phyloP scores from a whole-genome alignment of 2,329 filamentous ascomycete species.

The Dendryphion nanum region DNA sequence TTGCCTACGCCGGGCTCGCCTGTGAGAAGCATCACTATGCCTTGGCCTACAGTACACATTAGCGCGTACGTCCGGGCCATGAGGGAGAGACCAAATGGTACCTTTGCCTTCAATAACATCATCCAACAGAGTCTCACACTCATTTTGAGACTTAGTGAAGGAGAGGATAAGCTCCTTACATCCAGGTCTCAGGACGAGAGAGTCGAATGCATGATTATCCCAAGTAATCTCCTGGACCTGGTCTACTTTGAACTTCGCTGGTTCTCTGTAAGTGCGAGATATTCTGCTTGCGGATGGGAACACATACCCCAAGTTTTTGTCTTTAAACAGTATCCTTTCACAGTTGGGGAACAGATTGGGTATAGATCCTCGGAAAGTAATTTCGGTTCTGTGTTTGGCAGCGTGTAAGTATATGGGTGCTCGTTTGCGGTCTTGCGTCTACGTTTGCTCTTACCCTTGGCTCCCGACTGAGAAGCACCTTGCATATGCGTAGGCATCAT shows the following conservation, averaged over 20 bases:
- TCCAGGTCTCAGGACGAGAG: conserved; percentile 24
- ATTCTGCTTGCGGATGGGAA: not conserved
- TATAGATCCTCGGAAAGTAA: conserved; percentile 14
- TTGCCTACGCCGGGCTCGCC: conserved; percentile 23
- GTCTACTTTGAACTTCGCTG: conserved; percentile 22
- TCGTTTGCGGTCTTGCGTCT: not conserved
- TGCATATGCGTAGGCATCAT: not conserved
- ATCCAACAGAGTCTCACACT: conserved; percentile 16
- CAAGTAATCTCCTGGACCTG: conserved; percentile 24
- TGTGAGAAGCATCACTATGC: not conserved
- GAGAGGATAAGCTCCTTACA: conserved; percentile 29
- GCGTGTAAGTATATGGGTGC: not conserved
- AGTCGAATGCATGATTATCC: conserved; percentile 29
- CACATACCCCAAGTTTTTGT: conserved; percentile 34
- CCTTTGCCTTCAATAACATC: conserved; percentile 36
- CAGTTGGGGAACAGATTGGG: conserved; percentile 23
- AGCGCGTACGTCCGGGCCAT: conserved; percentile 3
- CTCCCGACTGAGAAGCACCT: not conserved
- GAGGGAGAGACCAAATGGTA: conserved; percentile 10
- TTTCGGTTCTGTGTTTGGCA: conserved; percentile 3
- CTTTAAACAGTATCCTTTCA: conserved; percentile 32
- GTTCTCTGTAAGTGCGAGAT: conserved; percentile 4
- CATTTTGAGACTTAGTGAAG: conserved; percentile 22
- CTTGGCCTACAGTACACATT: not conserved
- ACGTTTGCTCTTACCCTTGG: conserved; percentile 1